Evolutionary conservation across 1,284 basidiomycete genomes (phyloP), one percentile per base, ranked within the genome.

Genomic region (Prillingera fragicola): DNA sequence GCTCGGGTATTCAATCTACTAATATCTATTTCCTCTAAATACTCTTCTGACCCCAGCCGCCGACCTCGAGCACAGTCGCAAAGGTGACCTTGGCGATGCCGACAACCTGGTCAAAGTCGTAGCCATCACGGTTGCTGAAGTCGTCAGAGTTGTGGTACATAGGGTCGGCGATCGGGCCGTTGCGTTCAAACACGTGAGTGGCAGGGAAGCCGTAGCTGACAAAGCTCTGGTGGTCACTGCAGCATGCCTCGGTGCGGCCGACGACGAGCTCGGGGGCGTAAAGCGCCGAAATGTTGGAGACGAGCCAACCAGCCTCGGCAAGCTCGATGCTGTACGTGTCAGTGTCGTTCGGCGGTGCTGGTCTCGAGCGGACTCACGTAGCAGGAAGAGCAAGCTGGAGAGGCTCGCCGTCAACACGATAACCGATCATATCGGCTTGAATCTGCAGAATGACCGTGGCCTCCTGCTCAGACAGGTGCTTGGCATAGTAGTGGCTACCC

Each of bases 341-440:
- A 53, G 47, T 31, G 42, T 28, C 40, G 14, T 36, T 12, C 25
- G 40, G 37, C 38, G 22, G 28, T 27, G 4, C 2, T 19, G 8
- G 28, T 14, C 17, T 17, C 22, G 28, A 13, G 10, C 22, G 23
- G 19, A 60, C 69, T 52, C 45, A 73, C 73, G 59, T 57, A 31
- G 65, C 69, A 7, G 74, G 87, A 31, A 90, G 76, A 23, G 84
- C 87, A 7, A 91, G 77, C 64, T 91, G 87, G 5, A 79, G 66
- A 22, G 85, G 83, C 70, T 91, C 88, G 29, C 78, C 12, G 76
- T 78, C 24, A 74, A 55, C 68, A 46, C 80, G 85, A 63, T 88
- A 90, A 0, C 78, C 88, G 35, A 86, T 75, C 87, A 91, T 91
- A 60, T 92, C 88, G 1, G 85, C 85, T 66, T 91, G 88, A 44